Percentiles rank a stretch among this genome's conserved stretches.
Conservation (phyloP, 305 asterid species). For the Andrographis paniculata region DNA sequence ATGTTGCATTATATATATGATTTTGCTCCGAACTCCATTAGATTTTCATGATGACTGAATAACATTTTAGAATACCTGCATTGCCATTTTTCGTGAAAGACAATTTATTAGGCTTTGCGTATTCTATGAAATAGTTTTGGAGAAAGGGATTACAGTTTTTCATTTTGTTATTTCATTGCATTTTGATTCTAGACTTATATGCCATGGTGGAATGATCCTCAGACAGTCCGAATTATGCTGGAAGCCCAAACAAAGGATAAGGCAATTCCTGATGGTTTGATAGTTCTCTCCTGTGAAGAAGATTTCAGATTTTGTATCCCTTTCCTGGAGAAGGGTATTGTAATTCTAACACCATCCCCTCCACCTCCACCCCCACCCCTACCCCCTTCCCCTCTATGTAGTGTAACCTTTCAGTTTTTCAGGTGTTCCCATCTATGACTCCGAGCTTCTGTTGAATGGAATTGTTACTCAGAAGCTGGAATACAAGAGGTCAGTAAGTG, state of each 20-base stretch:
- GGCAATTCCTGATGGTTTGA: conserved; percentile 51
- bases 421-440: conserved; percentile 72
- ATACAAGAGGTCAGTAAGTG: conserved; percentile 52
- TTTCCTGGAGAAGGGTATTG: conserved; percentile 78
- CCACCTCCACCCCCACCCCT: too few species aligned
- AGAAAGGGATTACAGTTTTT: too few species aligned
- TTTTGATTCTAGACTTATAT: too few species aligned
- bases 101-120: too few species aligned
- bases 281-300: conserved; percentile 87
- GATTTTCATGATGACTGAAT: neutral
- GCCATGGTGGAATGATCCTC: conserved; percentile 24
- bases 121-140: too few species aligned
- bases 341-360: too few species aligned
- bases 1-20: conserved; percentile 3
- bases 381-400: too few species aligned
- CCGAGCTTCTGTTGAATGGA: conserved; percentile 90
- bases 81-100: too few species aligned
- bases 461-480: conserved; percentile 91
- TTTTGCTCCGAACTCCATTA: conserved; percentile 6
- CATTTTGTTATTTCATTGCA: too few species aligned
- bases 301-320: conserved; percentile 71
- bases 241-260: conserved; percentile 49
- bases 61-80: too few species aligned
- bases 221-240: conserved; percentile 79
- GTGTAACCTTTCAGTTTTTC: conserved; percentile 23